Evolutionary conservation across 2,329 filamentous ascomycete species (phyloP), one percentile per base, ranked within the genome.

Genomic region (Metarhizium rileyi): DNA sequence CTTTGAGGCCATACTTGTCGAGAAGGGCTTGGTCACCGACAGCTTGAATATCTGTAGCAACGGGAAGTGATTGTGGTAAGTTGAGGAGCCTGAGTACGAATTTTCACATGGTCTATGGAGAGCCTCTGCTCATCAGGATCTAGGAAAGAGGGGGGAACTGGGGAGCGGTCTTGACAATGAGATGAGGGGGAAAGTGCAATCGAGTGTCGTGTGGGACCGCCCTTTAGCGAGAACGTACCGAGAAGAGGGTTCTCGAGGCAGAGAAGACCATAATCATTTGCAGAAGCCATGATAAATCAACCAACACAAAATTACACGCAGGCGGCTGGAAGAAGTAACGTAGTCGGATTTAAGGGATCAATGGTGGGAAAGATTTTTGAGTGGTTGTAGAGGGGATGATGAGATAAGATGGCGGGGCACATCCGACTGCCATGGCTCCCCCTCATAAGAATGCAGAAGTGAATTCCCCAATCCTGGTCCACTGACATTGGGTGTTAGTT

Each of bases 221-320:
- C 33, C 33, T 4, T 36, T 14, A 20, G 35, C 35, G 16, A 42
- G 25, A 18, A 71, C 78, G 60, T 74, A 90, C 87, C 91, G 63
- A 98, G 86, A 62, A 98, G 84, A 69, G 93, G 93, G 73, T 98
- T 98, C 84, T 96, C 93, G 63, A 98, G 74, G 72, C 86, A 93
- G 65, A 97, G 79, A 63, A 98, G 86, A 70, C 87, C 78, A 75
- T 86, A 97, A 71, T 90, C 84, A 73, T 90, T 86, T 61, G 70
- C 66, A 60, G 83, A 69, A 65, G 87, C 77, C 88, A 95, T 95
- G 62, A 55, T 62, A 20, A n/a, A 16, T 42, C 5, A 14, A 25
- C 5, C 12, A 5, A 10, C 16, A 18, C 22, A 5, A 16, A 42
- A 42, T 23, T 1, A 10, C 2, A 25, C 5, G 38, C 38, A 42